phyloP scores from a whole-genome alignment of 768 basidiomycete genomes.

The Lentinula lateritia region DNA sequence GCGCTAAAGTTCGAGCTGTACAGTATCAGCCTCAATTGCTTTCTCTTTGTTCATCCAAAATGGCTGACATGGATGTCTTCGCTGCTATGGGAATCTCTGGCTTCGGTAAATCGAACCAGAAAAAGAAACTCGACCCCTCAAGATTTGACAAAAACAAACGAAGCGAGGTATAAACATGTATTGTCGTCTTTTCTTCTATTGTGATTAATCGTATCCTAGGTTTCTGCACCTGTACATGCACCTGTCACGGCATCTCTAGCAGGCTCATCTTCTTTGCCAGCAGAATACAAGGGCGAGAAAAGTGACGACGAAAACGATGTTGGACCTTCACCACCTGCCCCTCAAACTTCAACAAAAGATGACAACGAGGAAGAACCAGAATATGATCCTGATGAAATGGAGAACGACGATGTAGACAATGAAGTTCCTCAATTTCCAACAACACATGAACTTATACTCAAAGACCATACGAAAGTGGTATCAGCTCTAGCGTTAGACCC shows the following conservation, averaged over 20 bases:
- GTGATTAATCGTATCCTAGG: neutral
- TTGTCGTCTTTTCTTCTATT: neutral
- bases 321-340: constrained; percentile 9
- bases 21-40: neutral
- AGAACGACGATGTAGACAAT: constrained; percentile 40
- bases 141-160: constrained; percentile 76
- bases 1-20: constrained; percentile 20
- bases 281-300: constrained; percentile 5
- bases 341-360: constrained; percentile 13
- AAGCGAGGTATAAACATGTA: constrained; percentile 27
- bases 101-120: constrained; percentile 71
- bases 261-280: constrained; percentile 15
- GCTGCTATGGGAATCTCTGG: constrained; percentile 81
- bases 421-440: constrained; percentile 70
- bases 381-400: constrained; percentile 47
- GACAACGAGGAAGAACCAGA: constrained; percentile 39
- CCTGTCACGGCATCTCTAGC: constrained; percentile 9
- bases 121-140: constrained; percentile 65
- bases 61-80: constrained; percentile 64
- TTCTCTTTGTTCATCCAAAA: constrained; percentile 13
- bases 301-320: neutral
- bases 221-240: neutral
- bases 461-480: constrained; percentile 95
- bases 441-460: constrained; percentile 86
- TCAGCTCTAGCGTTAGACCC: constrained; percentile 91